Evolutionary conservation across 78 protist species (phyloP).

Genomic region (Dictyostelium brefeldianum): DNA sequence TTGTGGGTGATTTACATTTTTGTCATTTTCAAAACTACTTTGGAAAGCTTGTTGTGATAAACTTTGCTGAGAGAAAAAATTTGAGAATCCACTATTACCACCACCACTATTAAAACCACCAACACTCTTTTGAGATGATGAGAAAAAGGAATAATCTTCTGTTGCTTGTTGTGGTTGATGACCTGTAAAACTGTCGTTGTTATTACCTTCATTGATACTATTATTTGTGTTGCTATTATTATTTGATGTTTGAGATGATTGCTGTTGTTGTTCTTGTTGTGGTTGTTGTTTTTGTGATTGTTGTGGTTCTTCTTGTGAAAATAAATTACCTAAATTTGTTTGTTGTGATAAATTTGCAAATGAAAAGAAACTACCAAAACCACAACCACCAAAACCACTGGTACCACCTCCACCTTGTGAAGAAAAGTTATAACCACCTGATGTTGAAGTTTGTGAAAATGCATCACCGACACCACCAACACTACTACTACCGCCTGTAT

Average conservation of each 20-base stretch:
- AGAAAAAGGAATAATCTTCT: neutral
- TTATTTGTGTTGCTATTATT: neutral
- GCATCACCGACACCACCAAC: neutral
- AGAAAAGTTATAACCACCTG: neutral
- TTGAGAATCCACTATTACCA: neutral
- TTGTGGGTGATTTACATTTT: neutral
- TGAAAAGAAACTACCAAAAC: conserved; percentile 22
- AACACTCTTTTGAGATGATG: neutral
- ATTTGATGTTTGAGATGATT: neutral
- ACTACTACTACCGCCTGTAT: neutral
- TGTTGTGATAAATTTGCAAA: conserved; percentile 11
- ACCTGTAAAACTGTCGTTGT: neutral
- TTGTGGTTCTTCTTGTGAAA: neutral
- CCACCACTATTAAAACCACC: neutral
- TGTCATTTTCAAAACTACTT: too few species aligned
- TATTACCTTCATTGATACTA: neutral
- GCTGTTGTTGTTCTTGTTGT: neutral
- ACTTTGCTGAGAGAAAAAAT: neutral
- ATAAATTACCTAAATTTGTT: neutral
- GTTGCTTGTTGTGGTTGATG: neutral
- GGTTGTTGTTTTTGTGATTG: neutral
- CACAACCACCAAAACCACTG: neutral
- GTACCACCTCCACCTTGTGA: neutral
- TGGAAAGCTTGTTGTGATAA: neutral
- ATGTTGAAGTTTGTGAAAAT: neutral